Base-by-base conservation (phyloP, 1,139 yeast species). In the Casaregolazyma suthepensis region DNA sequence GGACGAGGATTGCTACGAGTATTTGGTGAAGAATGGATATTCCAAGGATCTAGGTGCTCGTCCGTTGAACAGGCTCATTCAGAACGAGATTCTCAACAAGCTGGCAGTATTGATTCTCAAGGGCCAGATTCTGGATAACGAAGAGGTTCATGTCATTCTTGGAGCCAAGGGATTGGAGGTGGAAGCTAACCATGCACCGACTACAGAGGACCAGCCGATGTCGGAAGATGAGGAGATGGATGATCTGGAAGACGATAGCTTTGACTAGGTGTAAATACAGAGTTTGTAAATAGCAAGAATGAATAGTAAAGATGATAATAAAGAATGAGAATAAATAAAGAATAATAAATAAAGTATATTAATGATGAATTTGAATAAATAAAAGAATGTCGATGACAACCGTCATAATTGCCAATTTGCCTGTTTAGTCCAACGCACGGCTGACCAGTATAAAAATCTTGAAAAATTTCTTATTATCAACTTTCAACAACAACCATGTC, bases 41-140 rank as follows among this genome's bases (percentile, higher is more conserved):
- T 89, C 96, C 26, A 79, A 87, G 52, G 96, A 90, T 69, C 77
- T 93, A 69, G 99, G 99, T 72, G 99, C 99, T 1, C 82, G 99
- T 70, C 99, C 99, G 57, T 79, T 93, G 73, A 94, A 93, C 78
- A 82, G 99, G 66, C 79, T 93, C 62, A 90, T 93, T 59, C 98
- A 93, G 71, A 81, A 79, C 60, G 95, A 90, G 69, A 78, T 93
- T 31, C 81, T 93, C 70, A 93, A 93, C 72, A 83, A 78, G 63
- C 76, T 93, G 72, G 99, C 99, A 0, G 80, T 93, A n/a, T 78
- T 86, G 71, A 79, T 93, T 56, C 79, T 93, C 61, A 85, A 84
- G 68, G 96, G 96, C 17, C 96, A 91, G 71, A 80, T 93, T 55
- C 79, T 76, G 65, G 97, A 93, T 65, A 89, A 90, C 69, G 99